Conservation (phyloP, 306 rosid species). For the Inga oerstediana region DNA sequence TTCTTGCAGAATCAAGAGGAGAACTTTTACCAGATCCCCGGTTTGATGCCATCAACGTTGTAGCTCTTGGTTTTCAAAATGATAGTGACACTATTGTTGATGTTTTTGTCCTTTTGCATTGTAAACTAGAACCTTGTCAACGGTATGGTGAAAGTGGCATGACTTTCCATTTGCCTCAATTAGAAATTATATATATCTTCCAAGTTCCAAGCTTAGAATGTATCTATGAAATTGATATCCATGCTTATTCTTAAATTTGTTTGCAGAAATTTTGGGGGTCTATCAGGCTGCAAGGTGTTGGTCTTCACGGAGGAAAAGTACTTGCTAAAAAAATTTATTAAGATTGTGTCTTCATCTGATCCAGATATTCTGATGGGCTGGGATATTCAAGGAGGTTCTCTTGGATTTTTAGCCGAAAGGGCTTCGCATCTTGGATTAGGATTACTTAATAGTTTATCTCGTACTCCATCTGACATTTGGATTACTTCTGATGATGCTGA, state of each 20-base stretch:
- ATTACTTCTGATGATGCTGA: slow-evolving; percentile 47
- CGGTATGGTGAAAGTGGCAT: slow-evolving; percentile 55
- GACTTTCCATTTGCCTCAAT: slow-evolving; percentile 12
- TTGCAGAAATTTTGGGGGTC: slow-evolving; percentile 73
- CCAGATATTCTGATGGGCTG: slow-evolving; percentile 92
- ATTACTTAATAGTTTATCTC: slow-evolving; percentile 74
- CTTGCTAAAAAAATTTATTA: slow-evolving; percentile 66
- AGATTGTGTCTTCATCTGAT: slow-evolving; percentile 66
- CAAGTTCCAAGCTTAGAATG: slow-evolving; percentile 13
- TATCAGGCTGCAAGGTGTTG: slow-evolving; percentile 62
- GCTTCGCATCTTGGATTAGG: slow-evolving; percentile 79
- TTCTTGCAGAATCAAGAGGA: slow-evolving; percentile 89
- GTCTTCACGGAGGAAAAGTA: slow-evolving; percentile 64
- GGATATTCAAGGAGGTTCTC: slow-evolving; percentile 94
- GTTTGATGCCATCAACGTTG: slow-evolving; percentile 69
- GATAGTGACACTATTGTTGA: slow-evolving; percentile 59
- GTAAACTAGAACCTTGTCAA: slow-evolving; percentile 47
- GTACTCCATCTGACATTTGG: slow-evolving; percentile 70
- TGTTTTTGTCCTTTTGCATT: slow-evolving; percentile 66
- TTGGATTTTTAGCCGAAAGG: slow-evolving; percentile 94
- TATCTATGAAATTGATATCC: slow-evolving; percentile 28
- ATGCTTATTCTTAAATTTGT: slow-evolving; percentile 29
- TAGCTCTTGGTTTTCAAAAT: slow-evolving; percentile 74
- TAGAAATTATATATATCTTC: slow-evolving; percentile 23
- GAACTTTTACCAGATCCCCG: slow-evolving; percentile 86